Evolutionary conservation across 225 moss, liverwort and hornwort species (phyloP).

Genomic region (Lunularia cruciata): DNA sequence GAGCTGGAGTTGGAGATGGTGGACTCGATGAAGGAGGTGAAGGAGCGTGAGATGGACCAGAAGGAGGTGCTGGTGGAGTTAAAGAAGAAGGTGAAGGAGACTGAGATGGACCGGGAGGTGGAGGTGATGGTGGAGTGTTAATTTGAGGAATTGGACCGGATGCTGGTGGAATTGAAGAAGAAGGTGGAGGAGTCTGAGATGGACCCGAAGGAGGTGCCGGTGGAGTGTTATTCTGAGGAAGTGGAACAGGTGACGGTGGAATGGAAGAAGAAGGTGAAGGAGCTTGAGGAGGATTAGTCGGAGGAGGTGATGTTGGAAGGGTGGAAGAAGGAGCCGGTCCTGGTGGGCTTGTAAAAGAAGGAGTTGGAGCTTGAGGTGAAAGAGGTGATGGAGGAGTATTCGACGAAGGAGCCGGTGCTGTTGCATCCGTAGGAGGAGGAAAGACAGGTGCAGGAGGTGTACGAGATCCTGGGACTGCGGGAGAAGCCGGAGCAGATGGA

Average conservation of each 20-base stretch:
- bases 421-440: too few species aligned
- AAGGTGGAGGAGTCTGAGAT: background rate
- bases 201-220: background rate
- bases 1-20: background rate
- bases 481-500: slow-evolving; percentile 15
- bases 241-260: background rate
- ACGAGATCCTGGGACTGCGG: slow-evolving; percentile 23
- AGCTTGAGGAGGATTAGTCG: background rate
- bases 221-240: background rate
- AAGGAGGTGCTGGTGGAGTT: background rate
- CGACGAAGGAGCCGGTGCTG: slow-evolving; percentile 31
- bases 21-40: background rate
- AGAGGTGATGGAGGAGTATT: background rate
- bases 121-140: background rate
- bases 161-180: background rate
- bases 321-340: background rate
- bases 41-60: background rate
- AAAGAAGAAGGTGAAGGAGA: background rate
- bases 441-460: slow-evolving; percentile 19
- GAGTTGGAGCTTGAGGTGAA: background rate
- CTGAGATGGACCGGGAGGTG: background rate
- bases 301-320: background rate
- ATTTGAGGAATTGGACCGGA: background rate
- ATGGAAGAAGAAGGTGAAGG: background rate
- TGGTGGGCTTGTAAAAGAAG: background rate